Base-by-base conservation (phyloP, 1,139 yeast genomes). In the Taphrina populina region DNA sequence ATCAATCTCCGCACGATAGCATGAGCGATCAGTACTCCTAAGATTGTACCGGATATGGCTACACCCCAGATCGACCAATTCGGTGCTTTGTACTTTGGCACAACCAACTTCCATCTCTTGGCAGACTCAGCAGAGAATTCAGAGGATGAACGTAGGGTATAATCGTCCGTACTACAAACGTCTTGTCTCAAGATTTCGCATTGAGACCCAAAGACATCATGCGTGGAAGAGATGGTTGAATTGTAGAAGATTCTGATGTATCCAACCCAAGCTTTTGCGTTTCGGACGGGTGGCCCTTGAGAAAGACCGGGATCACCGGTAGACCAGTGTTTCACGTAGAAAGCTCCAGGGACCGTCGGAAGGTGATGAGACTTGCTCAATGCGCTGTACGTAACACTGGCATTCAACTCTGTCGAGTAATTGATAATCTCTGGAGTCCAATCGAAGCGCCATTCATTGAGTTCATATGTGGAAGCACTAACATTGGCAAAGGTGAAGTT, bases 241-340 rank as follows among this genome's bases (percentile, higher is more conserved):
- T 49, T 49, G 54, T 49, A 49, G 39, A 49, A 49, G 21, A 49
- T 24, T 13, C 54, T 27, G 19, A 49, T 39, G 46, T 49, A 49
- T 4, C 54, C 54, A 10, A 49, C 34, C 27, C 35, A 49, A 19
- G 46, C 54, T 10, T 40, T 20, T 4, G 33, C 5, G 30, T 26
- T 19, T 17, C 24, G 29, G 24, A 13, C 4, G 3, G 54, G 54
- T 13, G 54, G 54, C 1, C 39, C 46, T 15, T 29, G 43, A 15
- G 36, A 29, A n/a, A n/a, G 29, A 6, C 39, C 15, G 11, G 39
- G 33, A 4, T 29, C 10, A 2, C 54, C 54, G 20, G 27, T 49
- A 10, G 54, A 49, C 54, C 54, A 49, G 27, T 49, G 54, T 26
- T 49, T 49, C 40, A 49, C 37, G 40, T 37, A 49, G 20, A 49